phyloP scores from a whole-genome alignment of 306 rosid species.

The Trifolium repens region DNA sequence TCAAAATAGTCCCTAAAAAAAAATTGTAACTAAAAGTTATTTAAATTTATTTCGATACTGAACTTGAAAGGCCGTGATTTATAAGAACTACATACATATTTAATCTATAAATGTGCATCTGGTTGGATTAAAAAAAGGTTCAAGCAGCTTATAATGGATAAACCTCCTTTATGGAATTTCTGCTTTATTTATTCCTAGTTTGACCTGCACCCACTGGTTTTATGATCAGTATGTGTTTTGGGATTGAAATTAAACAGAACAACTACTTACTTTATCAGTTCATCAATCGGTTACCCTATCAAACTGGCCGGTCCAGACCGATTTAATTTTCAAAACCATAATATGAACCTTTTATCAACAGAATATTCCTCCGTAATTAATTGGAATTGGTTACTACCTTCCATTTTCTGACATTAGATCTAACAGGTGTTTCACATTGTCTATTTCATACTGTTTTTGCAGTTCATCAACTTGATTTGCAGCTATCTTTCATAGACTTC shows the following conservation, averaged over 20 bases:
- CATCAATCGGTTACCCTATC: neutral
- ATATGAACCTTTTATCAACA: slow-evolving; percentile 14
- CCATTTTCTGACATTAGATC: slow-evolving; percentile 17
- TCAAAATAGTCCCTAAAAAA: neutral
- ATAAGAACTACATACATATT: neutral
- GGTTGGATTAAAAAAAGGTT: neutral
- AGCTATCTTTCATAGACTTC: slow-evolving; percentile 67
- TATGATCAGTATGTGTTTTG: neutral
- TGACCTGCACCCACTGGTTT: neutral
- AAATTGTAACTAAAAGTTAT: neutral
- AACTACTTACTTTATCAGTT: neutral
- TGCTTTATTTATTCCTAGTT: neutral
- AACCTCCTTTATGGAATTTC: neutral
- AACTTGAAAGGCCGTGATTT: neutral
- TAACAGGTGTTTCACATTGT: slow-evolving; percentile 25
- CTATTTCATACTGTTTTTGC: slow-evolving; percentile 42
- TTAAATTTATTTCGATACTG: neutral
- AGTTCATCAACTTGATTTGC: slow-evolving; percentile 76
- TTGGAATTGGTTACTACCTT: slow-evolving; percentile 22
- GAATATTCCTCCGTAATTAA: slow-evolving; percentile 13
- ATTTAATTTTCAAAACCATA: slow-evolving; percentile 3
- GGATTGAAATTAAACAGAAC: neutral
- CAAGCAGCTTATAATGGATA: neutral
- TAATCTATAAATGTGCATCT: neutral
- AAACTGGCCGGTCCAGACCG: neutral